Evolutionary conservation across 257 asterid genomes (phyloP).

Genomic region (Prunella vulgaris): DNA sequence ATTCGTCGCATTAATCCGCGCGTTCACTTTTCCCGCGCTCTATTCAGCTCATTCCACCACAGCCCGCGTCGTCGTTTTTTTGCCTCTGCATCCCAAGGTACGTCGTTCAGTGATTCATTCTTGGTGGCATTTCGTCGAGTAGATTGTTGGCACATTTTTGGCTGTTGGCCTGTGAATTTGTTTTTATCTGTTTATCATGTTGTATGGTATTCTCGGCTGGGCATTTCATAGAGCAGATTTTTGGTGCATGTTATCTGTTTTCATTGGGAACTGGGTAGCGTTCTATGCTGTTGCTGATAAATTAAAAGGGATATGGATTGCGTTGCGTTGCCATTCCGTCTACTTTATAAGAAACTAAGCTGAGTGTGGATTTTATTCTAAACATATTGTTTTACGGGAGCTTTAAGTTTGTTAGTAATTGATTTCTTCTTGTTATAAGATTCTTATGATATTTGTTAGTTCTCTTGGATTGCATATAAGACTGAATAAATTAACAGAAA

Average conservation of each 20-base stretch:
- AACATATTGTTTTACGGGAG: not conserved
- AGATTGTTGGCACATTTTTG: not conserved
- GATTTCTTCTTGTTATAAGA: not conserved
- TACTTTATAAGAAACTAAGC: not conserved
- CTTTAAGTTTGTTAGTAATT: not conserved
- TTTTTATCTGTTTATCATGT: not conserved
- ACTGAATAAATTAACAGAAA: not conserved
- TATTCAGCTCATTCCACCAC: constrained; percentile 1
- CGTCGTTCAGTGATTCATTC: not conserved
- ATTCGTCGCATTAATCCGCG: constrained; percentile 18
- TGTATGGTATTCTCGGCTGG: not conserved
- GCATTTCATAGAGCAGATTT: not conserved
- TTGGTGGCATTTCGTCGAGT: constrained; percentile 23
- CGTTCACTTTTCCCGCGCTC: constrained; percentile 17
- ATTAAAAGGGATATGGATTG: not conserved
- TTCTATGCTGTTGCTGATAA: not conserved
- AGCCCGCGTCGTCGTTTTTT: constrained; percentile 28
- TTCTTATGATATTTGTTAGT: not conserved
- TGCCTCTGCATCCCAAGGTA: constrained; percentile 39
- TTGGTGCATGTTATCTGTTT: not conserved
- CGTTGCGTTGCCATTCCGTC: not conserved
- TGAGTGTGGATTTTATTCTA: not conserved
- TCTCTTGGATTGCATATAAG: not conserved
- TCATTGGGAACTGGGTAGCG: not conserved
- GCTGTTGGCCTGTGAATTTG: not conserved